Conservation (phyloP, 148 eudicot genomes). For the Linanthus parryae region DNA sequence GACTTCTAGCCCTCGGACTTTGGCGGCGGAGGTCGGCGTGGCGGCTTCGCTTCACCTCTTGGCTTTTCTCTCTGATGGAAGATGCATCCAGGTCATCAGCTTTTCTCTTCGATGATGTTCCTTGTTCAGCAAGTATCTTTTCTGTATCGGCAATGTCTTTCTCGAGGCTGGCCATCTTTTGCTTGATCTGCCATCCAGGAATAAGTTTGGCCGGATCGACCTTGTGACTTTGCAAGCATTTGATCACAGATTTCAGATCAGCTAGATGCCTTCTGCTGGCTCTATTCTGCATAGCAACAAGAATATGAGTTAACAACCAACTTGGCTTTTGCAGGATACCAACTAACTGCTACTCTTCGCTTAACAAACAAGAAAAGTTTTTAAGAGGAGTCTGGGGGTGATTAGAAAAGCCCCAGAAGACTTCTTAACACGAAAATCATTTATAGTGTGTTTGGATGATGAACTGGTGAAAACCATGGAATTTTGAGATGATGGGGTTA, state of each 20-base stretch:
- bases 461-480: too few species aligned
- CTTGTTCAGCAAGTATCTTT: conserved; percentile 19
- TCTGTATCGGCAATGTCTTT: conserved; percentile 25
- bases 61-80: conserved; percentile 11
- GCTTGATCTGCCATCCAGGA: conserved; percentile 21
- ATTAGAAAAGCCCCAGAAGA: too few species aligned
- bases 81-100: conserved; percentile 23
- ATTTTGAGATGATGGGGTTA: too few species aligned
- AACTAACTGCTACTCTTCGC: too few species aligned
- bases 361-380: too few species aligned
- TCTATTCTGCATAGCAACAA: conserved; percentile 21
- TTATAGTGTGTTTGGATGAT: too few species aligned
- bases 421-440: too few species aligned
- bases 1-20: conserved; percentile 7
- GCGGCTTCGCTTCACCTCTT: conserved; percentile 26
- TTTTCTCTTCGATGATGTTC: conserved; percentile 26
- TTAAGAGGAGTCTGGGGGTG: too few species aligned
- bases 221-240: conserved; percentile 32
- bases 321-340: too few species aligned
- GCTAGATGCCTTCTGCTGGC: conserved; percentile 28
- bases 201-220: conserved; percentile 27
- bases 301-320: not conserved
- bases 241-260: conserved; percentile 29
- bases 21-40: conserved; percentile 14
- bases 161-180: conserved; percentile 24